A percentile compares a stretch with the other conserved stretches of the same genome.
Evolutionary conservation across 495 filamentous ascomycete species (phyloP).

Genomic region (Hypoxylon perforatum): DNA sequence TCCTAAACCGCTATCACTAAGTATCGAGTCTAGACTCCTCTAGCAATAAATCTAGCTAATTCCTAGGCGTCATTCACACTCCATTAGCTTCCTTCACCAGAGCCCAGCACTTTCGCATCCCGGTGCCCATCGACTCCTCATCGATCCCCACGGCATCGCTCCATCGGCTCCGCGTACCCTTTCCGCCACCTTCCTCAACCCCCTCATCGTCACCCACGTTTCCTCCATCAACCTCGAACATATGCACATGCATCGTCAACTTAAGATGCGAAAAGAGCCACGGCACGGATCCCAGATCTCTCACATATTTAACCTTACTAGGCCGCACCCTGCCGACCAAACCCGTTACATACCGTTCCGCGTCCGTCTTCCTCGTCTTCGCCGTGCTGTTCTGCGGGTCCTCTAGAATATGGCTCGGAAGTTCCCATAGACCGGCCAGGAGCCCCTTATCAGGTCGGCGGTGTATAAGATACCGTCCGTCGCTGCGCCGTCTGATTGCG

Average conservation of each 20-base stretch:
- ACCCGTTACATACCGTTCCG: constrained; percentile 37
- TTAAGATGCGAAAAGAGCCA: constrained; percentile 62
- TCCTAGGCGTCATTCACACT: constrained; percentile 5
- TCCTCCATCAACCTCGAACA: constrained; percentile 47
- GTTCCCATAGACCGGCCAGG: constrained; percentile 58
- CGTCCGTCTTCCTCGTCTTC: constrained; percentile 37
- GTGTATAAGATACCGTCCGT: constrained; percentile 54
- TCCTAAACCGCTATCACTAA: too few species aligned
- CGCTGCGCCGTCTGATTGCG: constrained; percentile 48
- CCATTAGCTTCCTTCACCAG: constrained; percentile 42
- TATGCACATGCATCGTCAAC: constrained; percentile 59
- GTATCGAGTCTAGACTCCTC: too few species aligned
- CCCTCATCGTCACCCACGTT: constrained; percentile 6
- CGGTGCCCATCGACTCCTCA: constrained; percentile 58
- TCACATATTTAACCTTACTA: constrained; percentile 33
- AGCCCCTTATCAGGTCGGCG: constrained; percentile 57
- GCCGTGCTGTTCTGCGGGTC: constrained; percentile 32
- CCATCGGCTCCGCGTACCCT: constrained; percentile 43
- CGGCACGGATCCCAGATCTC: constrained; percentile 53
- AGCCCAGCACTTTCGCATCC: constrained; percentile 61
- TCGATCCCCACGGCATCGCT: constrained; percentile 45
- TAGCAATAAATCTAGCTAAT: too few species aligned
- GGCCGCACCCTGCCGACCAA: constrained; percentile 14
- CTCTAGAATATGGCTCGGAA: constrained; percentile 52
- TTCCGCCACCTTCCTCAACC: background rate